Conservation (phyloP, 345 rosid genomes). For the Salix arbutifolia region DNA sequence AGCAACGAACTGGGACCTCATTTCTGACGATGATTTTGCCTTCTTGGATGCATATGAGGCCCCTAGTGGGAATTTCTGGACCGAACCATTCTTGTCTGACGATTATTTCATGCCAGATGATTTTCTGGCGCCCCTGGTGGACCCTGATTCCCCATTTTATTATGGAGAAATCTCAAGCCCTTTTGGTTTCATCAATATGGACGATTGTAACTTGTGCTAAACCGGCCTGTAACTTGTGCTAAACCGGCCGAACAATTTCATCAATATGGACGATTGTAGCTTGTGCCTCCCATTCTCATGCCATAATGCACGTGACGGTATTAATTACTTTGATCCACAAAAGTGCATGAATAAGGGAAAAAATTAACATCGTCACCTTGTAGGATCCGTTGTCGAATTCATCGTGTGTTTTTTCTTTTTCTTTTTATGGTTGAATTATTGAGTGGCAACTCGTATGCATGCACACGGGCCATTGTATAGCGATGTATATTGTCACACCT, state of each 20-base stretch:
- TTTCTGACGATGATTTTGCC: constrained; percentile 7
- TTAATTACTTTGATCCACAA: neutral
- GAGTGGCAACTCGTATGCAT: too few species aligned
- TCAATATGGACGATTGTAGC: too few species aligned
- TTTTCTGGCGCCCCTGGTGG: constrained; percentile 6
- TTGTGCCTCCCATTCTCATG: too few species aligned
- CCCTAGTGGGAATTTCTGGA: constrained; percentile 34
- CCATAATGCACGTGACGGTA: neutral
- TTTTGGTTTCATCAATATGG: neutral
- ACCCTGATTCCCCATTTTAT: constrained; percentile 16
- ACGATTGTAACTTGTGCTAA: neutral
- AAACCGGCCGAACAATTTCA: neutral
- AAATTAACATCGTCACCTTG: too few species aligned
- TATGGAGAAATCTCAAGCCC: constrained; percentile 20
- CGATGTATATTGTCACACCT: too few species aligned
- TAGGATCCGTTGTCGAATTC: too few species aligned
- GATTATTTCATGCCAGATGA: constrained; percentile 15
- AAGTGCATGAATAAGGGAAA: neutral
- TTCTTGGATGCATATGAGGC: constrained; percentile 23
- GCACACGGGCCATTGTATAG: too few species aligned
- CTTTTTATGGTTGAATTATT: too few species aligned
- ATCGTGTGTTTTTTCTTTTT: too few species aligned
- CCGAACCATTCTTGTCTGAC: constrained; percentile 37
- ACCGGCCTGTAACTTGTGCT: neutral
- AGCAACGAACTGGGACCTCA: neutral